phyloP scores from a whole-genome alignment of 2,329 filamentous ascomycete genomes.

The Stagonosporopsis rhizophila region DNA sequence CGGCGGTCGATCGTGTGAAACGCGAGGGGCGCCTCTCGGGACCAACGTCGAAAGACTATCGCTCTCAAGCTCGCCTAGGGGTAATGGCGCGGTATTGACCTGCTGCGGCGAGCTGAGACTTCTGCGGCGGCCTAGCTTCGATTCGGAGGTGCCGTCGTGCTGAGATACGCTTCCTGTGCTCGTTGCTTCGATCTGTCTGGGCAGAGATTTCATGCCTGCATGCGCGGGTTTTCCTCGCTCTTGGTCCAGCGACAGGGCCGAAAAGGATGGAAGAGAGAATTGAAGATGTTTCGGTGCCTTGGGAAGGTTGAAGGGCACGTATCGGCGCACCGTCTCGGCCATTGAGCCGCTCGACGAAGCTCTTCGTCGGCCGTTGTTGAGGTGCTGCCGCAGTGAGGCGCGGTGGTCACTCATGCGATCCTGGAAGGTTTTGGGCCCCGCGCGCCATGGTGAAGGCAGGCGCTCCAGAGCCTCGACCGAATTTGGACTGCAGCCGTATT shows the following conservation, averaged over 20 bases:
- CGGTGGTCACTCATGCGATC: slow-evolving; percentile 46
- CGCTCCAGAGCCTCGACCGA: slow-evolving; percentile 27
- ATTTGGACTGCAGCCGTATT: slow-evolving; percentile 17
- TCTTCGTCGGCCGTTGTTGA: slow-evolving; percentile 47
- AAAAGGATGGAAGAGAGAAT: slow-evolving; percentile 47
- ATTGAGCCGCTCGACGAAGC: slow-evolving; percentile 50
- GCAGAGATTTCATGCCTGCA: slow-evolving; percentile 15
- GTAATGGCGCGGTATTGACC: slow-evolving; percentile 22
- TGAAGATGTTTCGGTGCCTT: slow-evolving; percentile 47
- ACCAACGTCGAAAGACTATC: slow-evolving; percentile 29
- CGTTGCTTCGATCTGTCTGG: slow-evolving; percentile 28
- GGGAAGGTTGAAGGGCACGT: slow-evolving; percentile 47
- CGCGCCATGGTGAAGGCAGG: slow-evolving; percentile 57
- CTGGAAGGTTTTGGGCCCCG: slow-evolving; percentile 46
- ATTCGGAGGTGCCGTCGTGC: slow-evolving; percentile 30
- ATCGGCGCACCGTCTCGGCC: slow-evolving; percentile 46
- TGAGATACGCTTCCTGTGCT: slow-evolving; percentile 26
- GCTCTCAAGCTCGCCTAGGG: slow-evolving; percentile 27
- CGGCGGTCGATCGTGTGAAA: slow-evolving; percentile 25
- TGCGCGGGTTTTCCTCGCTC: slow-evolving; percentile 20
- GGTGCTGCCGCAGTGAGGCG: slow-evolving; percentile 48
- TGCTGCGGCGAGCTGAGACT: slow-evolving; percentile 21
- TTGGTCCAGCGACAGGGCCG: slow-evolving; percentile 37
- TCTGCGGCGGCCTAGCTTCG: slow-evolving; percentile 17
- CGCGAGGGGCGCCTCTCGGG: slow-evolving; percentile 13